phyloP scores from a whole-genome alignment of 2,329 filamentous ascomycete genomes.

The Eutypella sp. region DNA sequence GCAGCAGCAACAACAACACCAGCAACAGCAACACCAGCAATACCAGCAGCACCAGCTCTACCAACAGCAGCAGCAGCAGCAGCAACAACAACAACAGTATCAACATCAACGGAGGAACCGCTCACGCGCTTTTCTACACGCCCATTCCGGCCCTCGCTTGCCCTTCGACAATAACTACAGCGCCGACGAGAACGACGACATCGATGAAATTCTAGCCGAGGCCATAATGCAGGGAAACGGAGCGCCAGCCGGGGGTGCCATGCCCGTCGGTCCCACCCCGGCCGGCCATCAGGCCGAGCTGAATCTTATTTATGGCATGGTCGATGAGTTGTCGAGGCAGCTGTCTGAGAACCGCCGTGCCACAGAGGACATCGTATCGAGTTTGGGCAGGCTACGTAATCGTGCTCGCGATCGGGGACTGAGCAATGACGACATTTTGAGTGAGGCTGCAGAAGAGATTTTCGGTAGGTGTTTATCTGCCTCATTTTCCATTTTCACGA shows the following conservation, averaged over 20 bases:
- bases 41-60: background rate
- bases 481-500: background rate
- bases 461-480: conserved; percentile 38
- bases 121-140: too few species aligned
- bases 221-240: conserved; percentile 25
- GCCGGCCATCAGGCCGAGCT: conserved; percentile 64
- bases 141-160: too few species aligned
- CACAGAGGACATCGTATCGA: conserved; percentile 60
- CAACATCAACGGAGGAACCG: too few species aligned
- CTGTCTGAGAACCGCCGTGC: conserved; percentile 56
- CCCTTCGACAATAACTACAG: background rate
- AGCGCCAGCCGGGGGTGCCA: conserved; percentile 33
- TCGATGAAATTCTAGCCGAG: background rate
- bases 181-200: background rate
- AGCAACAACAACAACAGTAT: background rate
- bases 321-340: conserved; percentile 61
- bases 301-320: conserved; percentile 64
- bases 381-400: conserved; percentile 56
- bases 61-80: too few species aligned
- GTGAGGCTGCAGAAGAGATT: conserved; percentile 50
- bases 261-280: conserved; percentile 53
- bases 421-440: conserved; percentile 55
- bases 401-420: conserved; percentile 48
- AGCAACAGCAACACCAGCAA: background rate
- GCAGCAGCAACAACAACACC: too few species aligned